These are phyloP conservation scores for Tephrocybe sp. DNA, from an alignment of 768 basidiomycete genomes.

Conservation along the genomic window DNA sequence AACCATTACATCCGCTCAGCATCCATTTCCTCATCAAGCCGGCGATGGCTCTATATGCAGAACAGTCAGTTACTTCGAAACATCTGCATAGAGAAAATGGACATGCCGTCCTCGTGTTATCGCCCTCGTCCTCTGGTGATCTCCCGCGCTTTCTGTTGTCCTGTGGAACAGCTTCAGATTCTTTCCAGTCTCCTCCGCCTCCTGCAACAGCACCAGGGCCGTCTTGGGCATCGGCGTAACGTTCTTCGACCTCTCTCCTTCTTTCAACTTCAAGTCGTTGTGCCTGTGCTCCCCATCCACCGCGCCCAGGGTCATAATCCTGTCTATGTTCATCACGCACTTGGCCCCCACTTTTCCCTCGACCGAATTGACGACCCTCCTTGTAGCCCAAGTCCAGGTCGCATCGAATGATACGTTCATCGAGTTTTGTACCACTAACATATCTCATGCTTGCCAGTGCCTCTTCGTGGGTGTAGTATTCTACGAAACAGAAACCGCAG, in stretches of 20 bases:
- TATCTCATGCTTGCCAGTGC: slow-evolving; percentile 91
- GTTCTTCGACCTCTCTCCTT: slow-evolving; percentile 79
- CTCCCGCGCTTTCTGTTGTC: slow-evolving; percentile 61
- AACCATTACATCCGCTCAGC: slow-evolving; percentile 63
- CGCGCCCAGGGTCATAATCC: slow-evolving; percentile 95
- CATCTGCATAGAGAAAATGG: slow-evolving; percentile 2
- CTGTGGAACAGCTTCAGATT: slow-evolving; percentile 41
- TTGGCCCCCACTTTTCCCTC: slow-evolving; percentile 97
- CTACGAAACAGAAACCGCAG: slow-evolving; percentile 94
- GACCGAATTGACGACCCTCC: slow-evolving; percentile 95
- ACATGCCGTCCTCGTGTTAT: slow-evolving; percentile 54
- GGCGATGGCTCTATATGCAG: slow-evolving; percentile 50
- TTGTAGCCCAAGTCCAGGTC: slow-evolving; percentile 96
- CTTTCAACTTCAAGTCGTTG: slow-evolving; percentile 72
- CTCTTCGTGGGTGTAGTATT: slow-evolving; percentile 93
- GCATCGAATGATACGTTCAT: slow-evolving; percentile 97
- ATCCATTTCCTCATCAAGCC: slow-evolving; percentile 65
- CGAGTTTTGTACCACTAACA: slow-evolving; percentile 96
- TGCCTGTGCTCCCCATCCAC: slow-evolving; percentile 90
- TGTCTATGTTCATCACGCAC: slow-evolving; percentile 95
- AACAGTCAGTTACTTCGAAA: not conserved
- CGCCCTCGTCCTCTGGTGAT: slow-evolving; percentile 78
- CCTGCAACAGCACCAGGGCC: slow-evolving; percentile 79
- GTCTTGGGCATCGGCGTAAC: slow-evolving; percentile 79
- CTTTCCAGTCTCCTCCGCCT: slow-evolving; percentile 87